Evolutionary conservation across 2,329 filamentous ascomycete species (phyloP), one percentile per base, ranked within the genome.

Genomic region (Colletotrichum incanum): DNA sequence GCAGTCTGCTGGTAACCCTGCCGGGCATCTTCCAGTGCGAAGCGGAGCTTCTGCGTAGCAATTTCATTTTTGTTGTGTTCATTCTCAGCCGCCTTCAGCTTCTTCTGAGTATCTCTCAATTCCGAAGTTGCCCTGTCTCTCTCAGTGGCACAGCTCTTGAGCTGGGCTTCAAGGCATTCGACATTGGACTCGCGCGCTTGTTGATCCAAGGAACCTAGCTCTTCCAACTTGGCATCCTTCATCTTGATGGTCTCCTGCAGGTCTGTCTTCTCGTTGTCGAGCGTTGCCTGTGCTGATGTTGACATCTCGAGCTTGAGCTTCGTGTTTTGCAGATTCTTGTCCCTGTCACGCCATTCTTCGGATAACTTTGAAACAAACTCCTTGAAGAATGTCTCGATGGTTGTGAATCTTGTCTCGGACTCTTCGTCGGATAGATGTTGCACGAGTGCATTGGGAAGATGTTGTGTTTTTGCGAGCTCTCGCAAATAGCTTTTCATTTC

Each of bases 31-130:
- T 49, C 28, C 23, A 31, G 14, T 14, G 18, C 28, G 9, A 16
- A 8, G 28, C 7, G 8, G 14, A 55, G 18, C 26, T 26, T 12
- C 20, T 65, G 66, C 31, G 37, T 26, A 14, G 23, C 16, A 16
- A 60, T 37, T 2, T 69, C 66, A 26, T 71, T 67, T 26, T 41
- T 31, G 37, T 54, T 37, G 6, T 14, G 41, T 23, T 68, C 67
- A 34, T 18, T 31, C 34, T 65, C 28, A 2, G 54, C 31, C n/a
- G 4, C 31, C 20, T 65, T 26, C 9, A 71, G 41, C 34, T 55
- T 31, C 18, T 43, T 9, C 6, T 43, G 37, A 45, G 28, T 26
- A 9, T 20, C 34, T 26, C 47, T 2, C 11, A 64, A 58, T 18
- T 52, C 20, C 7, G 39, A 55, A 2, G 5, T 18, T 11, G 50